phyloP scores from a whole-genome alignment of 352 stramenopile species.

The Peronospora destructor region DNA sequence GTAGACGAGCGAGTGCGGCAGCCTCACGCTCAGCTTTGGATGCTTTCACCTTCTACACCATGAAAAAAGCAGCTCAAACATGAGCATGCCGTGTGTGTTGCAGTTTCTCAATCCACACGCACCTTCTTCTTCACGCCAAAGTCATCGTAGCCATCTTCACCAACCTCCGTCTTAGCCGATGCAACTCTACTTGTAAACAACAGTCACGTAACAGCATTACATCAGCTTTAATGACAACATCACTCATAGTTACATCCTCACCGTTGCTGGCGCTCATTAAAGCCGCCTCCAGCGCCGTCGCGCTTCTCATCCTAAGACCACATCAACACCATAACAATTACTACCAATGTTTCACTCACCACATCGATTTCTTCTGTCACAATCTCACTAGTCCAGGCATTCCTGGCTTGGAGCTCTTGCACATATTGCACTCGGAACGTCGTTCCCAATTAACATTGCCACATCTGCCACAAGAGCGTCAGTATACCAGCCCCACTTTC shows the following conservation, averaged over 20 bases:
- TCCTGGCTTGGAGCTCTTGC: constrained; percentile 71
- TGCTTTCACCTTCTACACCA: constrained; percentile 48
- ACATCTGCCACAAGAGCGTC: constrained; percentile 36
- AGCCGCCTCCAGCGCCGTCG: constrained; percentile 69
- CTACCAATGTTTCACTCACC: background rate
- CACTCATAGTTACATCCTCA: constrained; percentile 16
- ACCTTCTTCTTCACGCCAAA: constrained; percentile 83
- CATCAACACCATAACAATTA: background rate
- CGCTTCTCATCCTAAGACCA: constrained; percentile 61
- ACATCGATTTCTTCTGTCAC: background rate
- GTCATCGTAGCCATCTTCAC: constrained; percentile 83
- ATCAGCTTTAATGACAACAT: background rate
- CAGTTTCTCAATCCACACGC: background rate
- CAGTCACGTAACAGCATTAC: constrained; percentile 3
- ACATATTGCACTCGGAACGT: constrained; percentile 82
- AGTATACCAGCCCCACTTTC: background rate
- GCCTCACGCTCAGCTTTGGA: constrained; percentile 74
- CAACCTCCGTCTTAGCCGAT: constrained; percentile 69
- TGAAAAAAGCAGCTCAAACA: background rate
- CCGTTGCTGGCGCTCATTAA: constrained; percentile 81
- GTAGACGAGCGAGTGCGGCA: constrained; percentile 67
- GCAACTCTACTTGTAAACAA: constrained; percentile 34
- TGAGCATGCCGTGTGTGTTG: background rate
- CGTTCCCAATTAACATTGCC: constrained; percentile 86
- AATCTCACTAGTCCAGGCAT: constrained; percentile 48